Evolutionary conservation across 495 filamentous ascomycete species (phyloP).

Genomic region (Clavariopsis aquatica): DNA sequence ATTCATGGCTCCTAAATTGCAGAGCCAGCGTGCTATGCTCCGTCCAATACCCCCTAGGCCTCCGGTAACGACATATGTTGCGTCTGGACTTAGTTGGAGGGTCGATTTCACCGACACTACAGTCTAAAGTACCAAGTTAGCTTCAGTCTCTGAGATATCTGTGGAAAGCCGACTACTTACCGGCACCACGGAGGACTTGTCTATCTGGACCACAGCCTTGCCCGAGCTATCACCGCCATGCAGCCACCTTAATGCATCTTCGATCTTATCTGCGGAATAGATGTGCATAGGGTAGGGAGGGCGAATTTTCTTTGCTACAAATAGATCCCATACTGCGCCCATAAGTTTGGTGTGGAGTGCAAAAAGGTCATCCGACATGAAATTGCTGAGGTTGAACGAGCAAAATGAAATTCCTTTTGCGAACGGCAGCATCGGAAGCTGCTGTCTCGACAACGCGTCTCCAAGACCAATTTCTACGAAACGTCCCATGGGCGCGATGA

Average conservation of each 20-base stretch:
- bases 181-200: not conserved
- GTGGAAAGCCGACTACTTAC: not conserved
- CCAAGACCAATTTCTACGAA: constrained; percentile 26
- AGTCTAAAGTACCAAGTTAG: no score
- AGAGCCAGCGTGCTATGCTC: constrained; percentile 25
- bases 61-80: constrained; percentile 31
- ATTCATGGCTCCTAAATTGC: constrained; percentile 19
- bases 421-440: constrained; percentile 21
- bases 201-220: constrained; percentile 14
- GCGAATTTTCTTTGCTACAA: not conserved
- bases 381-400: not conserved
- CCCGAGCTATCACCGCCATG: constrained; percentile 10
- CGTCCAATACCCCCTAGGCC: constrained; percentile 31
- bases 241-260: constrained; percentile 16
- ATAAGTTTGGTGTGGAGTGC: not conserved
- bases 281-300: constrained; percentile 3
- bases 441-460: constrained; percentile 2
- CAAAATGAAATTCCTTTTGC: constrained; percentile 3
- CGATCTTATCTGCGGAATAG: not conserved
- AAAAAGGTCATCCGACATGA: not conserved
- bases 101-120: not conserved
- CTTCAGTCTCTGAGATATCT: not conserved
- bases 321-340: not conserved
- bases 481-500: constrained; percentile 12
- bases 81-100: constrained; percentile 5